These are phyloP conservation scores for Globisporangium paroecandrum DNA, from an alignment of 352 stramenopile species.

Conservation along the genomic window DNA sequence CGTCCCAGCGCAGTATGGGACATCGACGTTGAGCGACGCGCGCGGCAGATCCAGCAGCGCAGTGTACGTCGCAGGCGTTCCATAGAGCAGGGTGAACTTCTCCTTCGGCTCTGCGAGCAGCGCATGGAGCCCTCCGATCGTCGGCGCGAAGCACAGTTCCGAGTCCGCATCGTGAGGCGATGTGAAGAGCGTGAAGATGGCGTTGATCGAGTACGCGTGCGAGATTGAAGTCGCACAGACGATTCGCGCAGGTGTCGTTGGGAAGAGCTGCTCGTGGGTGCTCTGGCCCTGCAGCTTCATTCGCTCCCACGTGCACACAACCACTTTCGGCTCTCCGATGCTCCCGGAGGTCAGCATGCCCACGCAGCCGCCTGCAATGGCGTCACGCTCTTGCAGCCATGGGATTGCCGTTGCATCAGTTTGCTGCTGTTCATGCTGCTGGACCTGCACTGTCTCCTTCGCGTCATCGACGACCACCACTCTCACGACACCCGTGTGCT, in stretches of 20 bases:
- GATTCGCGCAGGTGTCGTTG: slow-evolving; percentile 49
- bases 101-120: slow-evolving; percentile 35
- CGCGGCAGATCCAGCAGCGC: slow-evolving; percentile 50
- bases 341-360: slow-evolving; percentile 85
- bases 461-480: slow-evolving; percentile 52
- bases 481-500: slow-evolving; percentile 56
- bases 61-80: slow-evolving; percentile 78
- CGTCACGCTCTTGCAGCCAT: slow-evolving; percentile 37
- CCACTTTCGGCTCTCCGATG: slow-evolving; percentile 73
- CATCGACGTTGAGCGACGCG: slow-evolving; percentile 52
- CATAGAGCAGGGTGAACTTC: slow-evolving; percentile 63
- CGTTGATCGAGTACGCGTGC: slow-evolving; percentile 86
- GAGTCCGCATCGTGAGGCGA: slow-evolving; percentile 57
- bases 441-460: slow-evolving; percentile 19
- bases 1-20: slow-evolving; percentile 72
- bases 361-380: slow-evolving; percentile 41
- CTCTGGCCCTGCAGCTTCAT: slow-evolving; percentile 78
- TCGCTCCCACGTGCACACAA: slow-evolving; percentile 64
- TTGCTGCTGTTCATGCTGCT: slow-evolving; percentile 9
- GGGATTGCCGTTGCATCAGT: neutral
- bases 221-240: slow-evolving; percentile 79
- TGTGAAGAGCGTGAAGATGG: slow-evolving; percentile 73
- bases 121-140: slow-evolving; percentile 42
- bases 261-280: slow-evolving; percentile 78
- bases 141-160: slow-evolving; percentile 68